phyloP scores from a whole-genome alignment of 2,329 filamentous ascomycete genomes.

The Atkinsonella hypoxylon region DNA sequence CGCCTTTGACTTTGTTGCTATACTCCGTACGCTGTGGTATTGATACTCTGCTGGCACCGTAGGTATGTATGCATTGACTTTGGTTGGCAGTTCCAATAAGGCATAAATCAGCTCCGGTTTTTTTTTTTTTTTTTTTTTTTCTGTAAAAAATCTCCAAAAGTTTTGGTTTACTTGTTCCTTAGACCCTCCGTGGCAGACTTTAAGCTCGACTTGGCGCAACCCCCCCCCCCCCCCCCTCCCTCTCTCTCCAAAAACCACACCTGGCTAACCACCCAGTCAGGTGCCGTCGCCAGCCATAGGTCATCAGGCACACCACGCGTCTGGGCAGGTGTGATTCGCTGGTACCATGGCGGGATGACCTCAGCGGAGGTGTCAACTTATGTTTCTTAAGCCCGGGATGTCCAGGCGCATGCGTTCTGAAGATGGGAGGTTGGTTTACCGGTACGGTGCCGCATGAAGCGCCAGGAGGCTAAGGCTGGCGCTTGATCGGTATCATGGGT shows the following conservation, averaged over 20 bases:
- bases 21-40: no score
- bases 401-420: neutral
- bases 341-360: conserved; percentile 1
- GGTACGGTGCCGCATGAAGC: neutral
- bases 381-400: neutral
- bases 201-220: neutral
- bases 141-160: no score
- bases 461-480: neutral
- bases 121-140: no score
- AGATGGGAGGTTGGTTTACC: neutral
- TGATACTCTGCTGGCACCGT: no score
- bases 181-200: no score
- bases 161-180: no score
- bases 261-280: conserved; percentile 14
- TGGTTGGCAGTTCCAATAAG: no score
- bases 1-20: no score
- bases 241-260: no score
- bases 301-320: conserved; percentile 13
- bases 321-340: conserved; percentile 7
- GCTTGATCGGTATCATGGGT: neutral
- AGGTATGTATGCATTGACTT: no score
- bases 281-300: conserved; percentile 10
- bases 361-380: neutral
- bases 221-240: neutral
- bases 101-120: no score